These are phyloP conservation scores for Phytophthora macrochlamydospora DNA, from an alignment of 352 stramenopile genomes.

Conservation along the genomic window DNA sequence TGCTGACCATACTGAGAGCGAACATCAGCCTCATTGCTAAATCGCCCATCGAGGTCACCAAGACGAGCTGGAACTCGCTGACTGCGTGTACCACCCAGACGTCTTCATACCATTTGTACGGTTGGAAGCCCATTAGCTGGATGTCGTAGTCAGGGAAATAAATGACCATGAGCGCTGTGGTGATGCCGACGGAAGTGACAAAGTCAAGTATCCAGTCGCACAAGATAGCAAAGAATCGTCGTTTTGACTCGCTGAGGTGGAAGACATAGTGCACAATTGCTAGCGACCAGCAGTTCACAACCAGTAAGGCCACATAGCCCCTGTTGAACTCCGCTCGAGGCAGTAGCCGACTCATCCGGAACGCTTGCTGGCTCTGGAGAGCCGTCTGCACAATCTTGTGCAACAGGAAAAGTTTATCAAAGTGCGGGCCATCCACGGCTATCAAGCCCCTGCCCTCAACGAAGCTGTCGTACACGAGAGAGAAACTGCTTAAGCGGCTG, in stretches of 20 bases:
- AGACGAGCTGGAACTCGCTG: slow-evolving; percentile 35
- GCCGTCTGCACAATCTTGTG: slow-evolving; percentile 26
- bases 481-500: background rate
- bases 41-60: slow-evolving; percentile 32
- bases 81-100: slow-evolving; percentile 29
- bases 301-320: slow-evolving; percentile 21
- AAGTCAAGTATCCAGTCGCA: slow-evolving; percentile 25
- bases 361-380: slow-evolving; percentile 29
- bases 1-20: slow-evolving; percentile 28
- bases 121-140: slow-evolving; percentile 4
- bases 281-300: slow-evolving; percentile 33
- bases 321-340: slow-evolving; percentile 28
- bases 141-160: slow-evolving; percentile 23
- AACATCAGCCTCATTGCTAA: slow-evolving; percentile 20
- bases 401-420: slow-evolving; percentile 23
- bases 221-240: slow-evolving; percentile 11
- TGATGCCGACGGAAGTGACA: slow-evolving; percentile 27
- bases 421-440: slow-evolving; percentile 30
- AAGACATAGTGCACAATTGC: slow-evolving; percentile 26
- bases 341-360: slow-evolving; percentile 27
- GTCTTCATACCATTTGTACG: slow-evolving; percentile 24
- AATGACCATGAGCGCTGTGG: slow-evolving; percentile 7
- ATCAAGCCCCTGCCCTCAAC: slow-evolving; percentile 18
- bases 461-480: slow-evolving; percentile 9
- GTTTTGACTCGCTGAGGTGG: slow-evolving; percentile 5